Evolutionary conservation across 2,329 filamentous ascomycete genomes (phyloP).

Genomic region (Diaporthe sp.): DNA sequence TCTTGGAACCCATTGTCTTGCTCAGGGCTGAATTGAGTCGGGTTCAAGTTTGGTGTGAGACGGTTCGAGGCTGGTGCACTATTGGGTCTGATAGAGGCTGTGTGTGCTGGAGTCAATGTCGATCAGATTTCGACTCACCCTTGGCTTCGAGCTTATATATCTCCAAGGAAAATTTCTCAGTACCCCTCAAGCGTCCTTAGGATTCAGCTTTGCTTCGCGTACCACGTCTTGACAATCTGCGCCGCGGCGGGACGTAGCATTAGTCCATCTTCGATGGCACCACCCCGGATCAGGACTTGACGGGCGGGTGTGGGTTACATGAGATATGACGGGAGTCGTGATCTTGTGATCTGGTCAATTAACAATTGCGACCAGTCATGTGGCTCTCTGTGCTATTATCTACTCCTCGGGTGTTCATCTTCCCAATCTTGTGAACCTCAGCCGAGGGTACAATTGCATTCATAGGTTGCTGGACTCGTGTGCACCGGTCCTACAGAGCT

Average conservation of each 20-base stretch:
- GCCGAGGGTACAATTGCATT: background rate
- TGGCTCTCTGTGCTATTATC: background rate
- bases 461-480: background rate
- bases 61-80: background rate
- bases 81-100: background rate
- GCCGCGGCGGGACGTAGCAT: background rate
- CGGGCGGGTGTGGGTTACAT: background rate
- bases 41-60: background rate
- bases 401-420: background rate
- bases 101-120: background rate
- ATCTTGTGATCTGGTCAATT: background rate
- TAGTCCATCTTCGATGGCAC: background rate
- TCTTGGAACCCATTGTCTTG: background rate
- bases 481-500: background rate
- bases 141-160: background rate
- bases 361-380: background rate
- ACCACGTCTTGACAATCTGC: background rate
- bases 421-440: background rate
- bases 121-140: no score
- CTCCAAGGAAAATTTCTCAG: no score
- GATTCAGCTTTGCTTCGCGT: background rate
- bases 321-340: background rate
- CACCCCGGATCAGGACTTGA: background rate
- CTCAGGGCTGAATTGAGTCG: background rate
- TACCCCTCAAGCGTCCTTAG: fast-evolving